Base-by-base conservation (phyloP, 441 rosid species). In the Croton laevigatus region DNA sequence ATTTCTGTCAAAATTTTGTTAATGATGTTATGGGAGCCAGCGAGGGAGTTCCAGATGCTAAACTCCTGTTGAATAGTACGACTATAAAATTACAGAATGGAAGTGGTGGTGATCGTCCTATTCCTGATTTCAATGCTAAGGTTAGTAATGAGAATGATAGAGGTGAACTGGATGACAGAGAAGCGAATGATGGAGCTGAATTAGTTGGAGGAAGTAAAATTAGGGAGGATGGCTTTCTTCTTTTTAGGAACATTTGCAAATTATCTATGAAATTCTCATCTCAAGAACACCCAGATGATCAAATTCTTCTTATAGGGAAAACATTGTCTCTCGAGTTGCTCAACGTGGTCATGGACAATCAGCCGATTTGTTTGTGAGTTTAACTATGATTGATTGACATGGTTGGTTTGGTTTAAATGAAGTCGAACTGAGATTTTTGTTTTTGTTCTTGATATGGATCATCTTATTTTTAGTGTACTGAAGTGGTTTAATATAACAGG, bases 191-290 rank as follows among this genome's bases (percentile, higher is more conserved):
- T 17, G 68, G 51, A 17, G 54, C 17, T 36, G 80, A 62, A 66
- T 62, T 48, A n/a, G 84, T 46, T 22, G 66, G 71, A 12, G 77
- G 71, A 7, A 90, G 94, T 80, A 90, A 89, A 85, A 84, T 94
- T 75, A 78, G 91, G 80, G 96, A 91, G 74, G 98, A 94, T 51
- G 98, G 91, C 8, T 89, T 90, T 78, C 82, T 88, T 70, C 80
- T 90, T 58, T 94, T 91, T 71, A 91, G 86, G 85, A 91, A 94
- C 74, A 78, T 94, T 45, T 89, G 97, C 68, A 91, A 91, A 79
- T 74, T 94, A 80, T 94, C 98, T 8, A 94, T 94, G 98, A 94
- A 90, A 81, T 90, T 83, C 78, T 89, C 97, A 0, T 86, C 97
- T 6, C 97, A 90, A 76, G 97, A 90, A 77, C 88, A 85, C 70